phyloP scores from a whole-genome alignment of 2,329 filamentous ascomycete species.

The Epichloe brachyelytri region DNA sequence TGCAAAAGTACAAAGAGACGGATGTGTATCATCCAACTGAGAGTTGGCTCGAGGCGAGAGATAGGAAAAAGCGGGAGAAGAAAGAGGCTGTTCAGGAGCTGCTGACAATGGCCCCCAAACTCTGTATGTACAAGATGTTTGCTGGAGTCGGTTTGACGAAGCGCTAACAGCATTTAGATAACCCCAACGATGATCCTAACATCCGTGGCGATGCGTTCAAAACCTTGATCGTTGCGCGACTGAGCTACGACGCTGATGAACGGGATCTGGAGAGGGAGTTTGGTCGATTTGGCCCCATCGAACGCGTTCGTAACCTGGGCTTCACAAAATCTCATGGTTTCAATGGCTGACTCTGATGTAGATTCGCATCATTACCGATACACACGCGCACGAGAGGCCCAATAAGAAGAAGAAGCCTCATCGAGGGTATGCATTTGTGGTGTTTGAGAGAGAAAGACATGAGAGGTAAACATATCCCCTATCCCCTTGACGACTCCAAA shows the following conservation, averaged over 20 bases:
- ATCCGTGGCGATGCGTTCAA: slow-evolving; percentile 89
- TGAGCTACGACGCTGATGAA: slow-evolving; percentile 81
- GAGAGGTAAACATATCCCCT: slow-evolving; percentile 65
- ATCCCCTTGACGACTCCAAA: slow-evolving; percentile 5
- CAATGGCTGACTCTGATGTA: slow-evolving; percentile 20
- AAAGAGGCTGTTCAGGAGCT: slow-evolving; percentile 52
- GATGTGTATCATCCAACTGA: slow-evolving; percentile 72
- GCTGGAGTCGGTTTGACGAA: neutral
- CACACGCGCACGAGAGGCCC: slow-evolving; percentile 51
- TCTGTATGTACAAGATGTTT: slow-evolving; percentile 36
- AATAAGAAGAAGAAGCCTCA: slow-evolving; percentile 74
- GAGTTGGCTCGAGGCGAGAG: slow-evolving; percentile 81
- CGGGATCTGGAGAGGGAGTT: slow-evolving; percentile 90
- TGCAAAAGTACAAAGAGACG: slow-evolving; percentile 66
- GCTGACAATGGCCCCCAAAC: slow-evolving; percentile 48
- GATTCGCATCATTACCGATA: slow-evolving; percentile 81
- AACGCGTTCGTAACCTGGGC: slow-evolving; percentile 49
- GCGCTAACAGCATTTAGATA: slow-evolving; percentile 38
- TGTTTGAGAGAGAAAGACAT: slow-evolving; percentile 98
- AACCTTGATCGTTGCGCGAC: slow-evolving; percentile 80
- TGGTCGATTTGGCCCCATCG: slow-evolving; percentile 83
- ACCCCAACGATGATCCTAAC: slow-evolving; percentile 73
- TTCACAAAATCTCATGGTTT: neutral
- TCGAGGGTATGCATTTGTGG: slow-evolving; percentile 88
- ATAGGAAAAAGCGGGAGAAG: slow-evolving; percentile 74